Percentiles rank a stretch among this genome's conserved stretches.
Evolutionary conservation across 352 stramenopile species (phyloP).

Genomic region (Phytopythium sindhum): DNA sequence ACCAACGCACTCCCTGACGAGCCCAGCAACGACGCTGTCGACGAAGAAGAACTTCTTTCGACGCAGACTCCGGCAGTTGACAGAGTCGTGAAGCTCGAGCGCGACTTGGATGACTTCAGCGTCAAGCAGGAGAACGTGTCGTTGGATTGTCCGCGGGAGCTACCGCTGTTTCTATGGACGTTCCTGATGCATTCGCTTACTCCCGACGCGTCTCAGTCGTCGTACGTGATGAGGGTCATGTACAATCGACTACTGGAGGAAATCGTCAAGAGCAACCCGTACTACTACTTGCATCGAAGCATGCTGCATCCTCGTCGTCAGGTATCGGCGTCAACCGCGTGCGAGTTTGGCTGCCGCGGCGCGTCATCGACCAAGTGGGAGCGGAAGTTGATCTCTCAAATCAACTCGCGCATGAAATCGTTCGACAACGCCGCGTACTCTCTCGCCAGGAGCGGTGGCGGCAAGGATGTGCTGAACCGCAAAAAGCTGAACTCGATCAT

Average conservation of each 20-base stretch:
- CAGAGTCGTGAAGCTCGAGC: slow-evolving; percentile 18
- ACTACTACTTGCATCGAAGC: slow-evolving; percentile 57
- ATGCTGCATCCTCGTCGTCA: slow-evolving; percentile 8
- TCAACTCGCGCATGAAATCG: slow-evolving; percentile 77
- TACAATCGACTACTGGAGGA: slow-evolving; percentile 60
- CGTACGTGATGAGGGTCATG: slow-evolving; percentile 63
- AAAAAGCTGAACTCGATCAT: slow-evolving; percentile 86
- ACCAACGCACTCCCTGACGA: not conserved
- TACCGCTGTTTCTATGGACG: slow-evolving; percentile 32
- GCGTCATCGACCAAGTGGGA: slow-evolving; percentile 56
- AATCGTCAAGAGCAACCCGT: slow-evolving; percentile 62
- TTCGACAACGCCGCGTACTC: slow-evolving; percentile 76
- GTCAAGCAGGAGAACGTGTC: slow-evolving; percentile 28
- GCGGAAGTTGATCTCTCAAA: slow-evolving; percentile 68
- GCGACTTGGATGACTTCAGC: slow-evolving; percentile 14
- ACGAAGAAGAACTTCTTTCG: not conserved
- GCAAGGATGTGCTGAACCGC: slow-evolving; percentile 58
- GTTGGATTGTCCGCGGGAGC: slow-evolving; percentile 17
- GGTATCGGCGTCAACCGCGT: slow-evolving; percentile 12
- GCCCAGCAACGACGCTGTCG: not conserved
- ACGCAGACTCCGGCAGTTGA: not conserved
- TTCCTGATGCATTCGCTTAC: slow-evolving; percentile 41
- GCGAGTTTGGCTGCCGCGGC: slow-evolving; percentile 53
- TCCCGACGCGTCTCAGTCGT: slow-evolving; percentile 39
- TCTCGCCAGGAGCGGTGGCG: slow-evolving; percentile 49